These are phyloP conservation scores for Heteromeles arbutifolia DNA, from an alignment of 306 rosid species.

Conservation along the genomic window DNA sequence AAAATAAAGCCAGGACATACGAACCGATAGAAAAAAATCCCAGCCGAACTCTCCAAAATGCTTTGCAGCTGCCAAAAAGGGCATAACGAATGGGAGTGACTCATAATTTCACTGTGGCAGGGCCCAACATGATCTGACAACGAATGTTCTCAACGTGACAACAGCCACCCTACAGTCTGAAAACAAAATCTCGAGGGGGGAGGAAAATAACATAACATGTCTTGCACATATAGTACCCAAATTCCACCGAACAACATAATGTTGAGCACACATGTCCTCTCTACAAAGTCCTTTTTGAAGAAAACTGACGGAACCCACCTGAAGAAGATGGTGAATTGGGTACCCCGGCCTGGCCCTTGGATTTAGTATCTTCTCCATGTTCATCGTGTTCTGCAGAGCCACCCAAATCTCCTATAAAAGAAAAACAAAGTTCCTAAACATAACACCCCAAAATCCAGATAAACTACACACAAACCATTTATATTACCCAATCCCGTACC, in stretches of 20 bases:
- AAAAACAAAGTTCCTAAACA: neutral
- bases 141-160: slow-evolving; percentile 69
- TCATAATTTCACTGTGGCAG: slow-evolving; percentile 72
- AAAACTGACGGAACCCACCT: slow-evolving; percentile 99
- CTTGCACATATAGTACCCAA: slow-evolving; percentile 72
- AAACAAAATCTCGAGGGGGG: slow-evolving; percentile 51
- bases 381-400: slow-evolving; percentile 76
- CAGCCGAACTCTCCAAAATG: slow-evolving; percentile 69
- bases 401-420: slow-evolving; percentile 80
- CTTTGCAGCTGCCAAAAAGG: slow-evolving; percentile 61
- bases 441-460: neutral
- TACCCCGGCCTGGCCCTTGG: slow-evolving; percentile 59
- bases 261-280: slow-evolving; percentile 92
- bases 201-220: slow-evolving; percentile 76
- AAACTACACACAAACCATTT: neutral
- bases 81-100: slow-evolving; percentile 50
- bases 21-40: slow-evolving; percentile 69
- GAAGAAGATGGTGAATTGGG: slow-evolving; percentile 97
- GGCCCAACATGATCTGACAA: slow-evolving; percentile 62
- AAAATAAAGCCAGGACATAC: slow-evolving; percentile 86
- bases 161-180: slow-evolving; percentile 86
- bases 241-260: slow-evolving; percentile 72
- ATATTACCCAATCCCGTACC: neutral
- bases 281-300: slow-evolving; percentile 95
- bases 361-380: slow-evolving; percentile 59